Evolutionary conservation across 139 green algal species (phyloP), one percentile per base, ranked within the genome.

Genomic region (Asterochloris sp.): DNA sequence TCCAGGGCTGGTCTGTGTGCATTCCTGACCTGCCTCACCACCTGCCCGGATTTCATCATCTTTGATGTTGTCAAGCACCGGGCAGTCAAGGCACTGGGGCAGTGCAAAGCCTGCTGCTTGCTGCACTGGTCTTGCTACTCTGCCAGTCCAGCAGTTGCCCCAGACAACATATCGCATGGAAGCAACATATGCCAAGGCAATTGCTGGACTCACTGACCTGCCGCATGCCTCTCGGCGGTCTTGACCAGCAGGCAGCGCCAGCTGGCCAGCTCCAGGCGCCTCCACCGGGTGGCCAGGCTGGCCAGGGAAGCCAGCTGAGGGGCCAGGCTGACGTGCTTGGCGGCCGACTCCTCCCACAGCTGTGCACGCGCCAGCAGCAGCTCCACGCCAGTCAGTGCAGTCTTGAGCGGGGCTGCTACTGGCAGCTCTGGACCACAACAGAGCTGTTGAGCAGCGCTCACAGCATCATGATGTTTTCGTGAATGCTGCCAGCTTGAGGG

Each of bases 271-370:
- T 99, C 96, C 62, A 98, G 81, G 67, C 88, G 84, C 13, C 96
- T 89, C 97, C 97, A 99, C 71, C 97, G 91, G 12, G 86, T 90
- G 19, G 94, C 94, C 10, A 99, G 83, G 11, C 87, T 91, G 0
- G 89, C 90, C 16, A 96, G 76, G 8, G 80, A 80, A 0, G 73
- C 82, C 74, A 98, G 91, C 83, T 98, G 80, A 14, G 84, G 69
- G 47, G 84, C 86, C 47, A 99, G 77, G 19, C 85, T 94, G 23
- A 98, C 96, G 74, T 96, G 91, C 60, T 86, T 88, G 13, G 97
- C 95, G 0, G 97, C 97, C 8, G 91, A 95, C 82, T 98, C 92
- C 91, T 99, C 94, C 97, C 97, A 99, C 28, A 96, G 83, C 87
- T 96, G 92, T 14, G 90, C 89, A 1, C 92, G 83, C 16, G 90